Evolutionary conservation across 352 stramenopile genomes (phyloP).

Genomic region (Phytopythium oedochilum): DNA sequence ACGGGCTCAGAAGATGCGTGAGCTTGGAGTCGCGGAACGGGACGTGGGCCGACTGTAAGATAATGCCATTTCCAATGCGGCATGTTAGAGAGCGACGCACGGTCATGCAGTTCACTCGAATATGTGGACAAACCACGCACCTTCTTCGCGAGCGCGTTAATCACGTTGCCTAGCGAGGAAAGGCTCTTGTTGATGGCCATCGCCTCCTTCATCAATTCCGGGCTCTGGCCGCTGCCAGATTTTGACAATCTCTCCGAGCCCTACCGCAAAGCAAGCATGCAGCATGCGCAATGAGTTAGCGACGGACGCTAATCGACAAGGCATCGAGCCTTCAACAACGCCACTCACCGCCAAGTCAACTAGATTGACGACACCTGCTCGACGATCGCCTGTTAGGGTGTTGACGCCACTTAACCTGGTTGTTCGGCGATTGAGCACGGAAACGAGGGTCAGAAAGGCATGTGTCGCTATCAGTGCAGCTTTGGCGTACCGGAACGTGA

Average conservation of each 20-base stretch:
- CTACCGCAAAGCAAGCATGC: constrained; percentile 9
- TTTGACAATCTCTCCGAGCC: constrained; percentile 83
- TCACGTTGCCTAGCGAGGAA: constrained; percentile 79
- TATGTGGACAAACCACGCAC: constrained; percentile 16
- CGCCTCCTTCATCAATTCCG: constrained; percentile 80
- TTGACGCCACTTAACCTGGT: constrained; percentile 61
- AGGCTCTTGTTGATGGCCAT: constrained; percentile 88
- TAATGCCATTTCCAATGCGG: too few species aligned
- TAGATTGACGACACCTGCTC: constrained; percentile 69
- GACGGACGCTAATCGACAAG: too few species aligned
- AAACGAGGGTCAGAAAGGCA: neutral
- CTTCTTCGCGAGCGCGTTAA: constrained; percentile 80
- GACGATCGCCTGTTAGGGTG: constrained; percentile 41
- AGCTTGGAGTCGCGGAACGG: constrained; percentile 89
- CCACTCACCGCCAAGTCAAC: constrained; percentile 73
- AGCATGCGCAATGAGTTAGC: neutral
- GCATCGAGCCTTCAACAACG: too few species aligned
- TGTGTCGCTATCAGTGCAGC: too few species aligned
- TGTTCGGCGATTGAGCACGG: neutral
- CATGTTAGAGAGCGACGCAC: neutral
- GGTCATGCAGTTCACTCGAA: neutral
- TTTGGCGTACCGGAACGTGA: constrained; percentile 62
- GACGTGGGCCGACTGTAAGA: constrained; percentile 54
- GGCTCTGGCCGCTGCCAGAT: constrained; percentile 68
- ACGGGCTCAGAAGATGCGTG: constrained; percentile 83